phyloP scores from a whole-genome alignment of 345 rosid species.

The Toxicodendron radicans region DNA sequence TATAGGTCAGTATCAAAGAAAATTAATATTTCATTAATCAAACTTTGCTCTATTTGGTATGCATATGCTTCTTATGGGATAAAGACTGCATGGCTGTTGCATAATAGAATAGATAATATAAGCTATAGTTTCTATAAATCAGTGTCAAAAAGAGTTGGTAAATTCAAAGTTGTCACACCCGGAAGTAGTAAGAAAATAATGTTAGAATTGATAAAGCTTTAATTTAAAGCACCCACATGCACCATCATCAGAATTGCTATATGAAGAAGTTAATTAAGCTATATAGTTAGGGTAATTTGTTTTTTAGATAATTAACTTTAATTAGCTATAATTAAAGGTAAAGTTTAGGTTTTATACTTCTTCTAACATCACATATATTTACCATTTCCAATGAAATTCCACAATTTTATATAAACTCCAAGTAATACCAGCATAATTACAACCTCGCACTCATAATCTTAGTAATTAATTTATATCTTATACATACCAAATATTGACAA shows the following conservation, averaged over 20 bases:
- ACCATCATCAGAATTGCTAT: conserved; percentile 14
- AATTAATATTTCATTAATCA: conserved; percentile 26
- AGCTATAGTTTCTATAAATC: not conserved
- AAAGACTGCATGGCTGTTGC: not conserved
- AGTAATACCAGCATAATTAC: no score
- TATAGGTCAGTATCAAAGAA: not conserved
- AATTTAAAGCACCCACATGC: conserved; percentile 28
- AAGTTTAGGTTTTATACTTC: not conserved
- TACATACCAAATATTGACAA: not conserved
- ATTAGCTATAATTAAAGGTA: not conserved
- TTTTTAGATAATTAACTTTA: not conserved
- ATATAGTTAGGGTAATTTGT: not conserved
- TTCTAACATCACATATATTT: not conserved
- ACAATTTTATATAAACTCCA: not conserved
- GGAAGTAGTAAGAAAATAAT: conserved; percentile 15
- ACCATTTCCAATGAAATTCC: not conserved
- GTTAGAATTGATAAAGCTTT: conserved; percentile 13
- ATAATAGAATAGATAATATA: not conserved
- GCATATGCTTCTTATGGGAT: conserved; percentile 11
- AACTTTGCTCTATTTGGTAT: conserved; percentile 10
- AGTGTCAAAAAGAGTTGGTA: conserved; percentile 21
- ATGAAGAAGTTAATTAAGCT: not conserved
- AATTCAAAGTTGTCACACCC: conserved; percentile 25
- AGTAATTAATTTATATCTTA: not conserved
- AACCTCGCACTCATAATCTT: no score